A percentile compares a stretch with the other conserved stretches of the same genome.
Evolutionary conservation across 441 rosid species (phyloP).

Genomic region (Gossypium gossypioides): DNA sequence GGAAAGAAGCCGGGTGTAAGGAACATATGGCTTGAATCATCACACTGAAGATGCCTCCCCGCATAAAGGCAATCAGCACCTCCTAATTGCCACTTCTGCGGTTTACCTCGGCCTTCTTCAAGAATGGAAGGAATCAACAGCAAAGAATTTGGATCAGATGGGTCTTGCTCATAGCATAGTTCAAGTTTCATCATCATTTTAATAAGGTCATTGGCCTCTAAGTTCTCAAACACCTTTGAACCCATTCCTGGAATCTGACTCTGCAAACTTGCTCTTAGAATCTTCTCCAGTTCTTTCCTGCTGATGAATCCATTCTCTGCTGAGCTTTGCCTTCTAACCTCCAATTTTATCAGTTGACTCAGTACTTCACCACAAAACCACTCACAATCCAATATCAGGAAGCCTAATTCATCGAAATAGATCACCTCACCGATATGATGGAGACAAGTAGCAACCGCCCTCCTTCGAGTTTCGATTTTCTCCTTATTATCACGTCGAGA

Average conservation of each 20-base stretch:
- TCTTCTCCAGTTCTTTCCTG: conserved; percentile 66
- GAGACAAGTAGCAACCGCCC: conserved; percentile 70
- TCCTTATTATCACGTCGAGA: conserved; percentile 59
- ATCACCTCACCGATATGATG: conserved; percentile 80
- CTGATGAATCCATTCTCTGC: conserved; percentile 60
- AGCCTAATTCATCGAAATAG: conserved; percentile 61
- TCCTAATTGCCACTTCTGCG: conserved; percentile 66
- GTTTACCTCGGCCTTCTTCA: conserved; percentile 83
- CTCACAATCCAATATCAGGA: conserved; percentile 68
- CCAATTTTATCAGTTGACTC: conserved; percentile 63
- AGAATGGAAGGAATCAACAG: conserved; percentile 75
- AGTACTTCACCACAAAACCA: conserved; percentile 88
- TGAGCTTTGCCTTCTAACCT: conserved; percentile 47
- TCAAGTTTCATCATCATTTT: conserved; percentile 82
- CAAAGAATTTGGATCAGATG: conserved; percentile 55
- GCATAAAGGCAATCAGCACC: conserved; percentile 47
- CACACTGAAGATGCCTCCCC: conserved; percentile 86
- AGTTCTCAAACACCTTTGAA: conserved; percentile 69
- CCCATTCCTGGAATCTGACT: conserved; percentile 81
- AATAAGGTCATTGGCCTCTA: conserved; percentile 57
- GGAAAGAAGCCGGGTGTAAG: conserved; percentile 90
- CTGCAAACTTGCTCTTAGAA: conserved; percentile 60
- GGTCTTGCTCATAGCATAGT: conserved; percentile 72
- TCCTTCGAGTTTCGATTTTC: conserved; percentile 61
- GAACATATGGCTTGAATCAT: conserved; percentile 81